A percentile compares a stretch with the other conserved stretches of the same genome.
Evolutionary conservation across 495 filamentous ascomycete genomes (phyloP).

Genomic region (Penicillium desertorum): DNA sequence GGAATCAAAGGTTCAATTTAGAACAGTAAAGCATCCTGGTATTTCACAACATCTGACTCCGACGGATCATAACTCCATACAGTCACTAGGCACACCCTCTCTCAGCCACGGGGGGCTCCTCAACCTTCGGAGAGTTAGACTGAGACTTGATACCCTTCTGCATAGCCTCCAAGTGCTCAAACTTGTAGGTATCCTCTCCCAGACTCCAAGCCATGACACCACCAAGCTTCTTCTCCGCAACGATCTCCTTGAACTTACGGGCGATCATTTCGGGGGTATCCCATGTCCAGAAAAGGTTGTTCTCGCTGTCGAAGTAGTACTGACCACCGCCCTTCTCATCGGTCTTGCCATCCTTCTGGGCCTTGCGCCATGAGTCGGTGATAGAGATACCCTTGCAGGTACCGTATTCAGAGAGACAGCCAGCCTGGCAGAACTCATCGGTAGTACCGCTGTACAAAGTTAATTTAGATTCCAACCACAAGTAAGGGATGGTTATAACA

Average conservation of each 20-base stretch:
- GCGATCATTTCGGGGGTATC: constrained; percentile 63
- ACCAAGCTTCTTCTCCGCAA: constrained; percentile 58
- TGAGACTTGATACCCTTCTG: constrained; percentile 42
- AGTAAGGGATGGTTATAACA: constrained; percentile 5
- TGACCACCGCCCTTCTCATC: constrained; percentile 62
- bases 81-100: not conserved
- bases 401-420: constrained; percentile 45
- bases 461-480: not conserved
- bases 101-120: not conserved
- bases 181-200: constrained; percentile 66
- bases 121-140: constrained; percentile 11
- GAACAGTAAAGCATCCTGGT: no score
- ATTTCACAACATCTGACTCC: not conserved
- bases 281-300: constrained; percentile 72
- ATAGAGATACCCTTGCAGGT: constrained; percentile 43
- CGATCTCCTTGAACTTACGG: constrained; percentile 62
- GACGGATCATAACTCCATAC: not conserved
- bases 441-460: constrained; percentile 28
- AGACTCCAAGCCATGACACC: constrained; percentile 74
- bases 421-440: constrained; percentile 39
- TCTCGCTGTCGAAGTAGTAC: constrained; percentile 63
- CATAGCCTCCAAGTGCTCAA: constrained; percentile 58
- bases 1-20: not conserved
- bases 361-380: constrained; percentile 47
- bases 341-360: constrained; percentile 53